Evolutionary conservation across 495 filamentous ascomycete species (phyloP).

Genomic region (Hapsidospora chrysogenum): DNA sequence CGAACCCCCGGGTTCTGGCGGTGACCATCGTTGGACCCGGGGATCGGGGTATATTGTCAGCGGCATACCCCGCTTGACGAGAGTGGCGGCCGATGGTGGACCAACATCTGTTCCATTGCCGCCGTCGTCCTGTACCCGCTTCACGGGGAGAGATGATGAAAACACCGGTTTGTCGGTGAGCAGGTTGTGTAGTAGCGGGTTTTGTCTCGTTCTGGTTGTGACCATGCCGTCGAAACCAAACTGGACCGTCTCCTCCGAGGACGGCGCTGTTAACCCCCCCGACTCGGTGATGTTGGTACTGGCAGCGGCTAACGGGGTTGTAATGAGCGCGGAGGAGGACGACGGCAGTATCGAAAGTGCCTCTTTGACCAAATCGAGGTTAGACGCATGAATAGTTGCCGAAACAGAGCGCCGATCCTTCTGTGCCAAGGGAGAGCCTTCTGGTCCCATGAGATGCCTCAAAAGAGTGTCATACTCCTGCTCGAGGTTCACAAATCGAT

Average conservation of each 20-base stretch:
- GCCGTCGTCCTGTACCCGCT: constrained; percentile 26
- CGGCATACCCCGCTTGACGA: constrained; percentile 82
- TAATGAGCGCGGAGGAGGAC: constrained; percentile 72
- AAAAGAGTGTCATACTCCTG: constrained; percentile 64
- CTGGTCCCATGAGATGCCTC: constrained; percentile 29
- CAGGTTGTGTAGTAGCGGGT: constrained; percentile 91
- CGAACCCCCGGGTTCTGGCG: constrained; percentile 33
- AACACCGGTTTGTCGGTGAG: constrained; percentile 87
- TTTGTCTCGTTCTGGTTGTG: constrained; percentile 58
- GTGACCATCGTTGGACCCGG: constrained; percentile 42
- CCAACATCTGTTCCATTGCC: background rate
- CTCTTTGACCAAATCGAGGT: constrained; percentile 51
- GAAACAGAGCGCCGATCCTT: background rate
- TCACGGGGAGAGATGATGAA: constrained; percentile 73
- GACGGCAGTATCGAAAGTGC: constrained; percentile 65
- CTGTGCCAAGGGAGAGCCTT: background rate
- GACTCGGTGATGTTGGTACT: constrained; percentile 12
- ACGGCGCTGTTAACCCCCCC: constrained; percentile 8
- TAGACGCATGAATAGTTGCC: constrained; percentile 38
- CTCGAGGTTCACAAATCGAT: constrained; percentile 90
- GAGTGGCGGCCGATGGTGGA: constrained; percentile 34
- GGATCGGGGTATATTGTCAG: constrained; percentile 68
- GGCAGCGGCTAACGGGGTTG: constrained; percentile 70
- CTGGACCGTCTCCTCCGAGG: constrained; percentile 25
- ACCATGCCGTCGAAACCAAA: constrained; percentile 43